Percentiles rank a stretch among this genome's conserved stretches.
phyloP scores from a whole-genome alignment of 1,284 basidiomycete species.

The Moniliophthora roreri region DNA sequence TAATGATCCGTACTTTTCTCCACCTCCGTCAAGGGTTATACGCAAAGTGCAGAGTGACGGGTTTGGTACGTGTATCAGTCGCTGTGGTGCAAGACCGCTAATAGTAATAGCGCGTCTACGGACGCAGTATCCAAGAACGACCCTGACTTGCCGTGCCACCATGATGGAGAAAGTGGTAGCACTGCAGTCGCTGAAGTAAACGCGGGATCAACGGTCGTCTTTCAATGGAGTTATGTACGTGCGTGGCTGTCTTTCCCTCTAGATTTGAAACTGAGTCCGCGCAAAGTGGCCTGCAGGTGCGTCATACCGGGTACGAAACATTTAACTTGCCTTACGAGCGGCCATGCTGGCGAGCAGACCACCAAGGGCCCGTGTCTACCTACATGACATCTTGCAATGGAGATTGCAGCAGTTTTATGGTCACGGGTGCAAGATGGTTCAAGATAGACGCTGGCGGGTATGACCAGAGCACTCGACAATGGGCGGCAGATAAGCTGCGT shows the following conservation, averaged over 20 bases:
- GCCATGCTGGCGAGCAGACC: conserved; percentile 26
- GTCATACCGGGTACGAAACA: not conserved
- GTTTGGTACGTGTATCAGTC: conserved; percentile 23
- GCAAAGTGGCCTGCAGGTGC: conserved; percentile 37
- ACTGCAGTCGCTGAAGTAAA: conserved; percentile 27
- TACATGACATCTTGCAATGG: conserved; percentile 40
- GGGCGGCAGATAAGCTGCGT: conserved; percentile 35
- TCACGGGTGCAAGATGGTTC: conserved; percentile 28
- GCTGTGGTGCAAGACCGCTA: not conserved
- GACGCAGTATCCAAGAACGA: conserved; percentile 26
- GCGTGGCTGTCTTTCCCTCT: not conserved
- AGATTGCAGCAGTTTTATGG: conserved; percentile 13
- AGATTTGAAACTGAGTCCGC: conserved; percentile 9
- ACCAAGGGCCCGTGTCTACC: conserved; percentile 39
- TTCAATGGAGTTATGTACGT: conserved; percentile 37
- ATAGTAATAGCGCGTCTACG: not conserved
- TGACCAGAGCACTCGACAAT: conserved; percentile 27
- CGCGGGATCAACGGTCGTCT: conserved; percentile 33
- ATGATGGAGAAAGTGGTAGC: conserved; percentile 32
- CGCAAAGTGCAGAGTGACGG: conserved; percentile 35
- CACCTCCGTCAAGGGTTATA: conserved; percentile 26
- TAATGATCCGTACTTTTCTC: conserved; percentile 31
- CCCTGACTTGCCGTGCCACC: conserved; percentile 33
- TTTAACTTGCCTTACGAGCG: not conserved
- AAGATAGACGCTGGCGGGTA: conserved; percentile 38